These are phyloP conservation scores for Pseudogymnoascus sp. DNA, from an alignment of 2,329 filamentous ascomycete genomes.

Conservation along the genomic window DNA sequence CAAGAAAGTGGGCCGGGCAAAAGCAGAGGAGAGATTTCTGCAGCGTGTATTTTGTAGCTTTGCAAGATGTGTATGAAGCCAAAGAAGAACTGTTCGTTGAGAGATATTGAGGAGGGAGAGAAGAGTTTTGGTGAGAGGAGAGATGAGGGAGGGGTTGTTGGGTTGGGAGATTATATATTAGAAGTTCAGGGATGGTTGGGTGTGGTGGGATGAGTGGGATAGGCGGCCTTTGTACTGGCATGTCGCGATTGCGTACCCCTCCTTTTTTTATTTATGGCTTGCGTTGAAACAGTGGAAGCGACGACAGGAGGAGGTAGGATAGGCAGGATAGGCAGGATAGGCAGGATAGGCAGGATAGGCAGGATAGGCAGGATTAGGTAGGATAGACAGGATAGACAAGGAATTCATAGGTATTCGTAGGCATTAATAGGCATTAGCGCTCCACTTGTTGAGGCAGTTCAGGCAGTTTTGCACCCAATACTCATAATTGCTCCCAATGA, in stretches of 20 bases:
- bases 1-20: neutral
- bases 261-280: neutral
- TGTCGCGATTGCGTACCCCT: neutral
- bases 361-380: neutral
- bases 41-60: conserved; percentile 3
- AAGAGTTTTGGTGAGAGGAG: neutral
- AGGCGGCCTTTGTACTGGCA: neutral
- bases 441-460: neutral
- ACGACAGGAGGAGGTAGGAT: neutral
- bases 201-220: conserved; percentile 7
- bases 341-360: too few relatives aligned
- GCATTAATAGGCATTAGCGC: neutral
- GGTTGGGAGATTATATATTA: neutral
- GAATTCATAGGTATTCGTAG: neutral
- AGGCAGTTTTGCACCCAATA: neutral
- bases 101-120: neutral
- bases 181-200: neutral
- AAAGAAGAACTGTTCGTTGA: conserved; percentile 8
- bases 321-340: neutral
- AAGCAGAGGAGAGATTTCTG: conserved; percentile 10
- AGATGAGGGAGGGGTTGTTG: neutral
- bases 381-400: neutral
- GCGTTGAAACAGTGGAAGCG: neutral
- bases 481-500: neutral
- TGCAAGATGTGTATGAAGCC: conserved; percentile 7